A percentile compares a stretch with the other conserved stretches of the same genome.
Conservation (phyloP, 768 basidiomycete species). For the Lactarius trivialis region DNA sequence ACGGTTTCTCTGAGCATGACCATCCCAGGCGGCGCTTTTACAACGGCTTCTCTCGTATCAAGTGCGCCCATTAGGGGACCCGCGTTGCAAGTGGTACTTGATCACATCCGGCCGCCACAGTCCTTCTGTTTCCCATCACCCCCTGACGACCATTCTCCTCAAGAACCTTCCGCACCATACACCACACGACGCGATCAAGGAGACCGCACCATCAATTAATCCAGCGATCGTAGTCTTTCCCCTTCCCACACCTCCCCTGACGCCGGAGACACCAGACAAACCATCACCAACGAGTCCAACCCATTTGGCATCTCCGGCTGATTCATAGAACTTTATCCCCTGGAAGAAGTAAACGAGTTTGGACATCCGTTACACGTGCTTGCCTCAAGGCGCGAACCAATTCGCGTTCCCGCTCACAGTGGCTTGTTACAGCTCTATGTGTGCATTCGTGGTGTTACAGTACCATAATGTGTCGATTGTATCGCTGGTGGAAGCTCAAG, state of each 20-base stretch:
- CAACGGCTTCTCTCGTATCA: background rate
- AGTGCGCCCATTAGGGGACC: background rate
- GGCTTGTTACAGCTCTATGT: background rate
- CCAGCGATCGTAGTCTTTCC: background rate
- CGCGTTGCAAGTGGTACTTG: background rate
- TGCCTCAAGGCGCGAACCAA: background rate
- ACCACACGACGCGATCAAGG: background rate
- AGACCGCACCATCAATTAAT: background rate
- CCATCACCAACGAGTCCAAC: background rate
- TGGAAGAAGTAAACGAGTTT: background rate
- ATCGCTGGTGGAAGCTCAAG: background rate
- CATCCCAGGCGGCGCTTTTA: background rate
- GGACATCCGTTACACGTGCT: background rate
- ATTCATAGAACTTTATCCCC: background rate
- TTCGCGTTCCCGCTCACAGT: background rate
- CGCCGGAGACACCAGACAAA: background rate
- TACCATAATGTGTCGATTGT: background rate
- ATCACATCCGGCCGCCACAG: background rate
- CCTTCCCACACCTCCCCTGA: background rate
- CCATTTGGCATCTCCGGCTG: background rate
- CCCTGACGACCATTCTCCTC: background rate
- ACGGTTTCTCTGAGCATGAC: background rate
- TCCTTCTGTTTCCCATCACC: background rate
- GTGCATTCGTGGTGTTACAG: background rate
- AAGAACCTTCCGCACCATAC: background rate